A percentile compares a stretch with the other conserved stretches of the same genome.
phyloP scores from a whole-genome alignment of 768 basidiomycete species.

The Suillus ampliporus region DNA sequence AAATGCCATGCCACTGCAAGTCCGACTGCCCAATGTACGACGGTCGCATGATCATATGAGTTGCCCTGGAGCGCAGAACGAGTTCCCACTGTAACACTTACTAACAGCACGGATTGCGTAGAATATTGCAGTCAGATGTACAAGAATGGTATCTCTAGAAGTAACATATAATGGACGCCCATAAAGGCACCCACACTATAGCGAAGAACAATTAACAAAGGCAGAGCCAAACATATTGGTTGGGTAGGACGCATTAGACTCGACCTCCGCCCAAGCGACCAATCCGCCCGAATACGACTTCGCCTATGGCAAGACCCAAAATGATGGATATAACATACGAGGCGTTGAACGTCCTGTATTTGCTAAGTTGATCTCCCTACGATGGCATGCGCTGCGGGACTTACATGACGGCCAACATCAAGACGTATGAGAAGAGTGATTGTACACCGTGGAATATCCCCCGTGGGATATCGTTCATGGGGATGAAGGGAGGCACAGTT shows the following conservation, averaged over 20 bases:
- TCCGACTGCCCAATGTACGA: not conserved
- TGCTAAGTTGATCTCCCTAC: slow-evolving; percentile 16
- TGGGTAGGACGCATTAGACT: not conserved
- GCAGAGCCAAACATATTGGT: too few species aligned
- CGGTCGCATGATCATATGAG: not conserved
- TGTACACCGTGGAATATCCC: slow-evolving; percentile 71
- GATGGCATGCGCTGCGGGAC: slow-evolving; percentile 26
- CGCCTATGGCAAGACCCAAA: slow-evolving; percentile 74
- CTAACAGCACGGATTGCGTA: not conserved
- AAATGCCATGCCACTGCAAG: not conserved
- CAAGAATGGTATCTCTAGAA: not conserved
- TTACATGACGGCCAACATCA: slow-evolving; percentile 88
- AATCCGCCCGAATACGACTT: slow-evolving; percentile 70
- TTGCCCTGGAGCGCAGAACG: not conserved
- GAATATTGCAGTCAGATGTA: not conserved
- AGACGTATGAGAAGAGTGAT: slow-evolving; percentile 62
- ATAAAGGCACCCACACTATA: not conserved
- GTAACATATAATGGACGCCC: not conserved
- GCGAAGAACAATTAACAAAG: not conserved
- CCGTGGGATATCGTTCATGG: slow-evolving; percentile 70
- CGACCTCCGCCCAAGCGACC: slow-evolving; percentile 25
- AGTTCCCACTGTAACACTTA: not conserved
- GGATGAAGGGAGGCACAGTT: slow-evolving; percentile 64
- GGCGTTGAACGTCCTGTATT: slow-evolving; percentile 79
- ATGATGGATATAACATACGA: slow-evolving; percentile 78